Base-by-base conservation (phyloP, 305 asterid species). In the Fraxinus ornus region DNA sequence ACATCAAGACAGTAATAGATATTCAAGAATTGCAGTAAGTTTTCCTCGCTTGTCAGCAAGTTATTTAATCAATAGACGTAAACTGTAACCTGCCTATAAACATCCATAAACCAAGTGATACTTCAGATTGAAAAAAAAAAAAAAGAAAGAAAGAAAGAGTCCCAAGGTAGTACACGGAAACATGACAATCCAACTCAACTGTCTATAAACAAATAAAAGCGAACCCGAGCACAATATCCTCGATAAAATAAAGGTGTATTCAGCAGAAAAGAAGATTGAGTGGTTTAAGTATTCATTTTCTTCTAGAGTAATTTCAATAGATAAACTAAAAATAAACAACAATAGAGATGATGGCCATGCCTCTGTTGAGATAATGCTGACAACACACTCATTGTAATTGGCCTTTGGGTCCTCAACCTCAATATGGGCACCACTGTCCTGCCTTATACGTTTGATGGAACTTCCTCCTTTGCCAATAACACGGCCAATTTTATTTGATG, bases 401-500 rank as follows among this genome's bases (percentile, higher is more conserved):
- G 93, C 64, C 87, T 89, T 94, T 76, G 88, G 90, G 89, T 94
- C 98, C 10, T 92, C 93, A 88, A 93, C 95, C 84, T 95, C 99
- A 85, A 95, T 84, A 84, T 91, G 93, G 83, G 98, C 98, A 85
- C 99, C 98, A 83, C 92, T 94, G 78, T 91, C 97, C 85, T 92
- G 98, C 83, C 98, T 83, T 82, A 95, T 88, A 83, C 88, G 86
- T 88, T 87, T 93, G 84, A 95, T 95, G 41, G 94, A 91, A 82
- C 86, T 87, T 80, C 99, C 99, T 41, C 96, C 97, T 87, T 91
- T 95, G 60, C 99, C 99, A 86, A 95, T 95, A 79, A 95, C 95
- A 79, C 97, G 98, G 26, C 99, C 98, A 84, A 95, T 90, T 88
- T 89, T 92, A 80, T 84, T 87, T 78, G 93, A 84, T 28, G 97